These are phyloP conservation scores for Stenogyne calaminthoides DNA, from an alignment of 305 asterid species.

Conservation along the genomic window DNA sequence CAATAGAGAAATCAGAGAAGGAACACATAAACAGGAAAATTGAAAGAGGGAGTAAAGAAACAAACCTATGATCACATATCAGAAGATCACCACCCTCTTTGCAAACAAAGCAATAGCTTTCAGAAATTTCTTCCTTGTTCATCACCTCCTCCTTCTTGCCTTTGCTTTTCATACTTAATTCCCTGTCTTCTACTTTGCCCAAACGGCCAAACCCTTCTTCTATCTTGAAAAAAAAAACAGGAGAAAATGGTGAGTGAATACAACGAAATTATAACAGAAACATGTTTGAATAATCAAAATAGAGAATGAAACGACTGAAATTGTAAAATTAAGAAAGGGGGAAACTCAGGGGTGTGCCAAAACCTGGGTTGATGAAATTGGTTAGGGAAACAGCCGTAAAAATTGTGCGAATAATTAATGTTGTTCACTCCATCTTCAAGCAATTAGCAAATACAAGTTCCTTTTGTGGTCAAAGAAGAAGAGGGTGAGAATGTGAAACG, in stretches of 20 bases:
- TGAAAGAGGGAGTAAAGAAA: neutral
- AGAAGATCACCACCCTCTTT: constrained; percentile 59
- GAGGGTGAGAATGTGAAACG: neutral
- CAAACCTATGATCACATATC: constrained; percentile 55
- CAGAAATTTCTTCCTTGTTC: constrained; percentile 48
- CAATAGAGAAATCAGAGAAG: neutral
- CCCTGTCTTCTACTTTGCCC: neutral
- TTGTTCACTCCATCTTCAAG: neutral
- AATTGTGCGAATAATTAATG: neutral
- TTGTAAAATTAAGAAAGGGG: neutral
- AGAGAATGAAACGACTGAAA: neutral
- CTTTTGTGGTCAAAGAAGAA: neutral
- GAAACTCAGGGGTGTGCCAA: neutral
- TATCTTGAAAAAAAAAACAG: neutral
- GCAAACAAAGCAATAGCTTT: constrained; percentile 56
- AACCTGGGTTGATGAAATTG: neutral
- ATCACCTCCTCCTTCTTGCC: constrained; percentile 26
- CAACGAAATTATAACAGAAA: neutral
- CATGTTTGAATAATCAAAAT: neutral
- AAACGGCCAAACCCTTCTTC: constrained; percentile 12
- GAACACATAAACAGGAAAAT: neutral
- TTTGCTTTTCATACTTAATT: constrained; percentile 34
- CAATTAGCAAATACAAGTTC: neutral
- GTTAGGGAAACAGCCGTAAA: neutral
- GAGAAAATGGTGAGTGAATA: neutral